Conservation (phyloP, 2,329 filamentous ascomycete species). For the Aspergillus intermedius region DNA sequence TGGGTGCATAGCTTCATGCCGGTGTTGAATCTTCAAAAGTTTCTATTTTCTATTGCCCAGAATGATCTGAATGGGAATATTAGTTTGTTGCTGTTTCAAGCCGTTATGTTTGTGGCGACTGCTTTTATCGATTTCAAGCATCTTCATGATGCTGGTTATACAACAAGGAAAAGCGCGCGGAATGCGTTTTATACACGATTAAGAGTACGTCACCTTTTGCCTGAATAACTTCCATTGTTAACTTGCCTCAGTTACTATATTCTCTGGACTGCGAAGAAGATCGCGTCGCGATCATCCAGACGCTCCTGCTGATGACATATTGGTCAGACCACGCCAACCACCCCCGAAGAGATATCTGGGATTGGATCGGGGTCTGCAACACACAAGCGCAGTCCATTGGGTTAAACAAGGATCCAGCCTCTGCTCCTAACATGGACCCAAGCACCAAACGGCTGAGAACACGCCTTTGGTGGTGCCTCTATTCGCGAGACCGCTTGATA, state of each 20-base stretch:
- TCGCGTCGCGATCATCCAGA: slow-evolving; percentile 74
- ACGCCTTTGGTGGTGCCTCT: slow-evolving; percentile 90
- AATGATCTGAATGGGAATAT: slow-evolving; percentile 63
- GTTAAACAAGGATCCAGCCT: slow-evolving; percentile 63
- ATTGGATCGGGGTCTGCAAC: slow-evolving; percentile 89
- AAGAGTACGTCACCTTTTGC: slow-evolving; percentile 54
- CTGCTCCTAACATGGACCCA: slow-evolving; percentile 60
- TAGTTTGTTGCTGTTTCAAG: slow-evolving; percentile 79
- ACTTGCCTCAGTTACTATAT: slow-evolving; percentile 62
- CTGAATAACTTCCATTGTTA: background rate
- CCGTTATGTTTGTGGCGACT: slow-evolving; percentile 85
- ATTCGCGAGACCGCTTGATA: slow-evolving; percentile 82
- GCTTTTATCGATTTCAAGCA: slow-evolving; percentile 73
- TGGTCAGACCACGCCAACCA: slow-evolving; percentile 92
- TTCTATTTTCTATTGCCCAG: slow-evolving; percentile 49
- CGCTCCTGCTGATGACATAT: slow-evolving; percentile 80
- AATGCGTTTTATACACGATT: slow-evolving; percentile 79
- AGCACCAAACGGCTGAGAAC: slow-evolving; percentile 71
- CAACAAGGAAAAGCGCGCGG: slow-evolving; percentile 67
- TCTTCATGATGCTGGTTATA: slow-evolving; percentile 66
- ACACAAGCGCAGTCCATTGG: slow-evolving; percentile 83
- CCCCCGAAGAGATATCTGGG: slow-evolving; percentile 80
- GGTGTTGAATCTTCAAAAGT: slow-evolving; percentile 59
- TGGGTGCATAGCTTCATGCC: slow-evolving; percentile 91
- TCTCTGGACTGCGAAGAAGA: slow-evolving; percentile 88